Percentiles rank a stretch among this genome's conserved stretches.
Evolutionary conservation across 1,284 basidiomycete genomes (phyloP).

Genomic region (Moesziomyces parantarcticus): DNA sequence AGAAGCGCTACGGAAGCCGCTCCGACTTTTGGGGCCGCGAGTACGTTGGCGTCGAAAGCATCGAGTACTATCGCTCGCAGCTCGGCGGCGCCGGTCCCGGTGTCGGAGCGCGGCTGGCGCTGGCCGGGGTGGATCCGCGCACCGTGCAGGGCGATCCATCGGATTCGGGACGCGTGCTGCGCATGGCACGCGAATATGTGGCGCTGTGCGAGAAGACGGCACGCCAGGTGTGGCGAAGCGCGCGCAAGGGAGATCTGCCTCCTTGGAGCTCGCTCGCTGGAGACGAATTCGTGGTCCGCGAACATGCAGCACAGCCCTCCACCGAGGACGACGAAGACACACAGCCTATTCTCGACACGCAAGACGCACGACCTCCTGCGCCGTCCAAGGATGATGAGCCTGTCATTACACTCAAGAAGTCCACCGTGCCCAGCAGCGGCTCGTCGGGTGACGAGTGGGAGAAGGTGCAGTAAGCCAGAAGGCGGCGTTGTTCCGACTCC

Average conservation of each 20-base stretch:
- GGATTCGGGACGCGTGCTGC: slow-evolving; percentile 30
- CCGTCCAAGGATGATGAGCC: slow-evolving; percentile 13
- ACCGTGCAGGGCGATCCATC: slow-evolving; percentile 16
- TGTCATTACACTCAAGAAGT: slow-evolving; percentile 29
- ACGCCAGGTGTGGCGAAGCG: slow-evolving; percentile 51
- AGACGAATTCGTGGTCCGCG: slow-evolving; percentile 35
- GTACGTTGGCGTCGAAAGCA: slow-evolving; percentile 56
- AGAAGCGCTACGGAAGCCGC: slow-evolving; percentile 61
- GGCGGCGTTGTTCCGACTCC: too few relatives aligned
- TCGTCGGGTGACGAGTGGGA: slow-evolving; percentile 48
- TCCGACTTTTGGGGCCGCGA: slow-evolving; percentile 59
- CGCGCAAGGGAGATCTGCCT: slow-evolving; percentile 47
- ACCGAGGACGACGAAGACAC: slow-evolving; percentile 21
- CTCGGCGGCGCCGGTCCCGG: slow-evolving; percentile 48
- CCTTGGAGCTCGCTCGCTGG: slow-evolving; percentile 50
- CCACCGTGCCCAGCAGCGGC: slow-evolving; percentile 37
- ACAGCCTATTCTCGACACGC: slow-evolving; percentile 19
- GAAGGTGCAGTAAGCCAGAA: slow-evolving; percentile 36
- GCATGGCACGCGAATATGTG: slow-evolving; percentile 48
- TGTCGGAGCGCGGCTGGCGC: slow-evolving; percentile 37
- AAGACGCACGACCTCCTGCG: slow-evolving; percentile 28
- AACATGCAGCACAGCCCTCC: slow-evolving; percentile 15
- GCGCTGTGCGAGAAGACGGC: slow-evolving; percentile 41
- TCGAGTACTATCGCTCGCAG: slow-evolving; percentile 53
- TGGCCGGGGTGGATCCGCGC: slow-evolving; percentile 32